These are phyloP conservation scores for Paraphoma chrysanthemicola DNA, from an alignment of 2,329 filamentous ascomycete genomes.

Conservation along the genomic window DNA sequence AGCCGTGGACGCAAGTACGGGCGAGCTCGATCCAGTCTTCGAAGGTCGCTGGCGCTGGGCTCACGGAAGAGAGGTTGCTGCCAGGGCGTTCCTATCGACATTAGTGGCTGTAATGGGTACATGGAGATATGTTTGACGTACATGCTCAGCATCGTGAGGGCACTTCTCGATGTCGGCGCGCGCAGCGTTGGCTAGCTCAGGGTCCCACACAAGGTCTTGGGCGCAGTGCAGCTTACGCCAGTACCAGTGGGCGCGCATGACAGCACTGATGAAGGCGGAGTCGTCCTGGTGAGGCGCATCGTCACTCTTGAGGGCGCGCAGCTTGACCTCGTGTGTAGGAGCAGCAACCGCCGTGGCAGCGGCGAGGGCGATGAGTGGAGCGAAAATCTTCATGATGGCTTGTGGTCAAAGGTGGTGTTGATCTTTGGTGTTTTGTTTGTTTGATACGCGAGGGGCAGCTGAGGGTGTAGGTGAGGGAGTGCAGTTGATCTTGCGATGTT, in stretches of 20 bases:
- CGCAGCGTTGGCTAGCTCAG: conserved; percentile 33
- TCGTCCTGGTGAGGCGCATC: conserved; percentile 35
- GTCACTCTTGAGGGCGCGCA: conserved; percentile 23
- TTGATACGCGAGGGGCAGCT: conserved; percentile 7
- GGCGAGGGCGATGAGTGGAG: conserved; percentile 25
- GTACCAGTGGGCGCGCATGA: conserved; percentile 47
- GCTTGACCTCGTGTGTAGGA: conserved; percentile 20
- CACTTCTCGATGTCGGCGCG: conserved; percentile 33
- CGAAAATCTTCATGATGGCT: conserved; percentile 35
- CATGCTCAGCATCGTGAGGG: conserved; percentile 34
- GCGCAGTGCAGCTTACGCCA: conserved; percentile 46
- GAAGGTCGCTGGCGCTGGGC: conserved; percentile 27
- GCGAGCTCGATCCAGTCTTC: conserved; percentile 40
- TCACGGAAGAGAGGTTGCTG: conserved; percentile 42
- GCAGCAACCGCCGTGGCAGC: conserved; percentile 30
- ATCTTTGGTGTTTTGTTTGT: not conserved
- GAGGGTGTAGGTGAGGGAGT: conserved; percentile 15
- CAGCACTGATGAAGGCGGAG: conserved; percentile 36
- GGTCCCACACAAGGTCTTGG: conserved; percentile 43
- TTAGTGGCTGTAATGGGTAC: conserved; percentile 9
- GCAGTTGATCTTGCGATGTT: conserved; percentile 21
- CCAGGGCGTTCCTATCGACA: conserved; percentile 33
- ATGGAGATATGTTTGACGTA: conserved; percentile 13
- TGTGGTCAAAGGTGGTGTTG: not conserved
- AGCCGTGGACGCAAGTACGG: conserved; percentile 38